Base-by-base conservation (phyloP, 73 alveolate species). In the Paramecium primaurelia region DNA sequence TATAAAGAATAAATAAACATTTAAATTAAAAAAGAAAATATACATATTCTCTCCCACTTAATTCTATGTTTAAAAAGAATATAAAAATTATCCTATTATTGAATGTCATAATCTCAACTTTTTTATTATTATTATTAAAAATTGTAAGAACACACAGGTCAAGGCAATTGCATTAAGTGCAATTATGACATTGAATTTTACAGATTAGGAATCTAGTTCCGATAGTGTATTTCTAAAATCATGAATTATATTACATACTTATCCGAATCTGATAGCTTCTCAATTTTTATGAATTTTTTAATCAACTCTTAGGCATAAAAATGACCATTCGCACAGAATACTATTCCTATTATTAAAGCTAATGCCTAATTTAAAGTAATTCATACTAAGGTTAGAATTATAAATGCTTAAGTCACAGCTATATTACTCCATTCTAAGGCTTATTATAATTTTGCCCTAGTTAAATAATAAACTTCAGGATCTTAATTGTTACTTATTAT, bases 111-210 rank as follows among this genome's bases (percentile, higher is more conserved):
- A 68, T 32, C 47, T 68, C 51, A 68, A 32, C 40, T 68, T 68
- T 68, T 68, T 68, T 1, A 68, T 32, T 68, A 68, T 68, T 3
- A 68, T 75, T 36, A 90, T 42, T 86, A 59, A 26, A 51, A 90
- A 90, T 73, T 54, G 68, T 94, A 97, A 97, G 92, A 93, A 96
- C 86, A 95, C 89, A 92, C 93, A 96, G 40, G 98, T 97, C 64
- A 96, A 96, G 89, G 97, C 93, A 77, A 98, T 95, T 86, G 47
- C 84, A 68, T 68, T 68, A 22, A 68, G 28, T 22, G 47, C 84
- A 68, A 32, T 25, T 2, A 73, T 37, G 36, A 73, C 87, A 12
- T 7, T 73, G 40, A 37, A 73, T 73, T 73, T 73, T 2, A 30
- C 7, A 16, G 37, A 37, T n/a, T 73, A 16, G 16, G 64, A 18